A percentile compares a stretch with the other conserved stretches of the same genome.
These are phyloP conservation scores for Grigorovia yakushimaensis DNA, from an alignment of 805 yeast genomes.

Conservation along the genomic window DNA sequence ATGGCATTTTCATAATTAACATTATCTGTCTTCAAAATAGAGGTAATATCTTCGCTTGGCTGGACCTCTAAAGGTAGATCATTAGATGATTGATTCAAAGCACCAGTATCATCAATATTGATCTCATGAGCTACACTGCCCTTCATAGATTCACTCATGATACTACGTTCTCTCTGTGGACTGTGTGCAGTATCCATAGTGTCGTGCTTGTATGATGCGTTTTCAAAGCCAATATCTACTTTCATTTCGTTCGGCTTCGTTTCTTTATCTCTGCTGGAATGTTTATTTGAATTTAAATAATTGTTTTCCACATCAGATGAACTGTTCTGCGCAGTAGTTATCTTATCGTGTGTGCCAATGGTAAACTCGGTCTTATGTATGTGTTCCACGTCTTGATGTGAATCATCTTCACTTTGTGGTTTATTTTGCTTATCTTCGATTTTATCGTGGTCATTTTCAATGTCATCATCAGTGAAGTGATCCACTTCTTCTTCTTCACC, in stretches of 20 bases:
- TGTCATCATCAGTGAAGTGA: slow-evolving; percentile 31
- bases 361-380: slow-evolving; percentile 4
- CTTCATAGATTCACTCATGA: neutral
- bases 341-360: slow-evolving; percentile 2
- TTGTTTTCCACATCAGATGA: neutral
- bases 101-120: neutral
- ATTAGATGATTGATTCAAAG: neutral
- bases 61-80: neutral
- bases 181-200: neutral
- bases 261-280: neutral
- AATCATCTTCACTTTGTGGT: no score
- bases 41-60: neutral
- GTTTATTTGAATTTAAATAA: neutral
- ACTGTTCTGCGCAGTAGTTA: neutral
- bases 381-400: no score
- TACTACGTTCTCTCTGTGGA: neutral
- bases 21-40: neutral
- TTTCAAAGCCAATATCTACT: neutral
- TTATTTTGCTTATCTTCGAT: slow-evolving; percentile 2
- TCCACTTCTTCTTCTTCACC: slow-evolving; percentile 34
- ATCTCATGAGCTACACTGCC: neutral
- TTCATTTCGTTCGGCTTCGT: neutral
- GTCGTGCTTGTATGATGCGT: neutral
- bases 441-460: slow-evolving; percentile 15
- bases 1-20: neutral